Base-by-base conservation (phyloP, 148 eudicot species). In the Camellia lanceoleosa region DNA sequence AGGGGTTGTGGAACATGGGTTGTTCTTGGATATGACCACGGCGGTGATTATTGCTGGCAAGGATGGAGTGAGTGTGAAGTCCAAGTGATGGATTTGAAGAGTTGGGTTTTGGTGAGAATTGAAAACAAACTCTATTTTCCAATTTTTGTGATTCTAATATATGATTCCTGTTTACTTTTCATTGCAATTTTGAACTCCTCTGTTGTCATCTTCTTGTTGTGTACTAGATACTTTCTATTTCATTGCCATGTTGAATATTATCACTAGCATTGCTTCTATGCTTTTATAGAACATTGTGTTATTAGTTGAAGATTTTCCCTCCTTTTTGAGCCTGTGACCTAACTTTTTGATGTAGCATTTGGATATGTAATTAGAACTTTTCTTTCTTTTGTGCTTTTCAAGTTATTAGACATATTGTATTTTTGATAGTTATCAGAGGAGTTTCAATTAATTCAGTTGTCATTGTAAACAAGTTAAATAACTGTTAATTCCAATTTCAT, bases 1-100 rank as follows among this genome's bases (percentile, higher is more conserved):
- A 84, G 98, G 98, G 59, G 98, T 95, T 60, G 98, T 95, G 75
- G 98, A 95, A 79, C 98, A 95, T 82, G 98, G 98, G 30, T 74
- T 95, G 89, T 95, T 93, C 85, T 82, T 95, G 63, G 89, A 87
- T 61, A 90, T 95, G 97, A 89, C 97, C 4, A 95, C 83, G 0
- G 94, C 92, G 63, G 94, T 91, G 59, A 95, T 95, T 73, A 90
- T 95, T 80, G 98, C 98, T 0, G 98, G 97, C 1, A 90, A 89
- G 72, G 86, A 81, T 58, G 98, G 97, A 23, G 96, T 95, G 7
- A 87, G 85, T 75, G 89, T 95, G 59, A 88, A 91, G 90, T 80
- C 80, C 83, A 95, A 95, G 92, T 95, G 87, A 95, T 78, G 62
- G 3, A 10, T 7, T 12, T 23, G 7, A 9, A 20, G 18, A 2